Percentiles rank a stretch among this genome's conserved stretches.
Conservation (phyloP, 2,329 filamentous ascomycete genomes). For the Arthrocladium fulminans region DNA sequence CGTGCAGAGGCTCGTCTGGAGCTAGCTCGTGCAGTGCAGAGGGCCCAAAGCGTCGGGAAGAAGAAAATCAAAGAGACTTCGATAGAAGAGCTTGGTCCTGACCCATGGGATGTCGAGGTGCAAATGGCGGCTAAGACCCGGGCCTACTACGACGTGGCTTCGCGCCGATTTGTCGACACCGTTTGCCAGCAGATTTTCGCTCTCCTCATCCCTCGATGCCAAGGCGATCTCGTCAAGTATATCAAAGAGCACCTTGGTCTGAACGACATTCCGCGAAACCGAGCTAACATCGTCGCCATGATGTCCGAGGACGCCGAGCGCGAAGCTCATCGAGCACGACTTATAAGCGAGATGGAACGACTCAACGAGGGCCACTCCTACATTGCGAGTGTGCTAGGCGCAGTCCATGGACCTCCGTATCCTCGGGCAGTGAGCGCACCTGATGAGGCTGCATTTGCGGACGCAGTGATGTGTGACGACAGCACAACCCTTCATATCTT, state of each 20-base stretch:
- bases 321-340: slow-evolving; percentile 2
- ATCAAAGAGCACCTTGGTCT: slow-evolving; percentile 1
- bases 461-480: not conserved
- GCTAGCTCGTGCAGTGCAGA: slow-evolving; percentile 11
- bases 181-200: slow-evolving; percentile 31
- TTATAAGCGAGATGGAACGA: not conserved
- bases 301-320: slow-evolving; percentile 7
- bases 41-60: slow-evolving; percentile 20
- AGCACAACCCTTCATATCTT: not conserved
- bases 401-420: not conserved
- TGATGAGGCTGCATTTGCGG: not conserved
- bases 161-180: slow-evolving; percentile 31
- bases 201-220: slow-evolving; percentile 31
- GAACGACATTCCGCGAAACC: not conserved
- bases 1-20: slow-evolving; percentile 15
- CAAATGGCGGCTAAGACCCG: slow-evolving; percentile 33
- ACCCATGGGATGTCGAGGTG: slow-evolving; percentile 31
- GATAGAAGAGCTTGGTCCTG: slow-evolving; percentile 25
- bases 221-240: slow-evolving; percentile 22
- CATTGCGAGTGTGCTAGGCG: slow-evolving; percentile 1
- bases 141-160: slow-evolving; percentile 34
- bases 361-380: slow-evolving; percentile 1
- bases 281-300: not conserved
- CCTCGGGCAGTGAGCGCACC: not conserved
- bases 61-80: slow-evolving; percentile 10